Evolutionary conservation across 306 rosid genomes (phyloP).

Genomic region (Inga laurina): DNA sequence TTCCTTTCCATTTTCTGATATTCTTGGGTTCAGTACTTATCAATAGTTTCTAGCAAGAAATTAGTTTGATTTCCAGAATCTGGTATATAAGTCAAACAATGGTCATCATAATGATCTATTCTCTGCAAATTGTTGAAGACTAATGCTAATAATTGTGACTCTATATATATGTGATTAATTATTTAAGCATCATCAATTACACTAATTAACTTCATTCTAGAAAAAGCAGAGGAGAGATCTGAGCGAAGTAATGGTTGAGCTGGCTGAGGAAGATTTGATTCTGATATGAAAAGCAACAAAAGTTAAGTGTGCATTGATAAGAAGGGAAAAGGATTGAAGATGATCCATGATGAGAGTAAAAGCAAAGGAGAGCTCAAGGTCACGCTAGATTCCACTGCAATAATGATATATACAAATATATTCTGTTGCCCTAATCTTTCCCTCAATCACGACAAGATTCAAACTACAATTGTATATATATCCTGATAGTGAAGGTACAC

Average conservation of each 20-base stretch:
- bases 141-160: no score
- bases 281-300: neutral
- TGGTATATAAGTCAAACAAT: neutral
- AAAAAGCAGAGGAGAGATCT: no score
- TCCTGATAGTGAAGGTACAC: neutral
- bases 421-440: neutral
- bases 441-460: conserved; percentile 10
- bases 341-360: no score
- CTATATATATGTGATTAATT: neutral
- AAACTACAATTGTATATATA: neutral
- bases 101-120: neutral
- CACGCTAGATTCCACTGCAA: neutral
- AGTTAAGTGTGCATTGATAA: neutral
- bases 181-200: neutral
- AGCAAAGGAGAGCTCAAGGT: neutral
- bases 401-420: neutral
- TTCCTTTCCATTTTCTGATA: neutral
- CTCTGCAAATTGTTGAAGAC: neutral
- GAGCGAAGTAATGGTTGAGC: no score
- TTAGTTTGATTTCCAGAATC: neutral
- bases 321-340: neutral
- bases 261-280: neutral
- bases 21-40: neutral
- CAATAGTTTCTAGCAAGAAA: neutral
- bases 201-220: no score